A percentile compares a stretch with the other conserved stretches of the same genome.
These are phyloP conservation scores for Globisporangium nodosum DNA, from an alignment of 352 stramenopile genomes.

Conservation along the genomic window DNA sequence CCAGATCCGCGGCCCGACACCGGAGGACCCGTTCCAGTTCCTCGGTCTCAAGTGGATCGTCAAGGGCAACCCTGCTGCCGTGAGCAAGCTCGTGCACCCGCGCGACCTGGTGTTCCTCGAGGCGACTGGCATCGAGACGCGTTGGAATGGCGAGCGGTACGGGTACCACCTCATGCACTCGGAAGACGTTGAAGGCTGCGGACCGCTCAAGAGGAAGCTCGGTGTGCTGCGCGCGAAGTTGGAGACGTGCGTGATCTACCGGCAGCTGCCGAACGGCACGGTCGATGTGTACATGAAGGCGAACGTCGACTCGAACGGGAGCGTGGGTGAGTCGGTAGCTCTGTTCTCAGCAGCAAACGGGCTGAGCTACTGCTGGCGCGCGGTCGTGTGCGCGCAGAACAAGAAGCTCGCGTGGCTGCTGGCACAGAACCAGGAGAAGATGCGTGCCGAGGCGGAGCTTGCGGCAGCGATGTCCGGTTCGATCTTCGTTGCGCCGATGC, in stretches of 20 bases:
- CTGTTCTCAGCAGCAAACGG: constrained; percentile 13
- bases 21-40: constrained; percentile 35
- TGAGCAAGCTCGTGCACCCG: constrained; percentile 31
- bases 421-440: constrained; percentile 1
- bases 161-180: constrained; percentile 55
- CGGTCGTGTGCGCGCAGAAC: constrained; percentile 14
- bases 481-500: neutral
- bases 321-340: constrained; percentile 4
- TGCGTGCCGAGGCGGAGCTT: neutral
- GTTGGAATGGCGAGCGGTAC: constrained; percentile 27
- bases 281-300: constrained; percentile 23
- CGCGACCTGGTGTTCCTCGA: constrained; percentile 24
- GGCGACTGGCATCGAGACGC: constrained; percentile 26
- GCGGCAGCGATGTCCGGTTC: neutral
- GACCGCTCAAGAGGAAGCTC: neutral
- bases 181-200: constrained; percentile 1
- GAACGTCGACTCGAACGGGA: constrained; percentile 10
- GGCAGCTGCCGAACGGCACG: constrained; percentile 4
- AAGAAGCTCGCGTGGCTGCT: constrained; percentile 17
- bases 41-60: constrained; percentile 46
- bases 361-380: constrained; percentile 13
- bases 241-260: constrained; percentile 12
- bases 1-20: constrained; percentile 32
- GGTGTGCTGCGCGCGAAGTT: neutral
- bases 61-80: constrained; percentile 16